Base-by-base conservation (phyloP, 2,329 filamentous ascomycete genomes). In the Diaporthe eres region DNA sequence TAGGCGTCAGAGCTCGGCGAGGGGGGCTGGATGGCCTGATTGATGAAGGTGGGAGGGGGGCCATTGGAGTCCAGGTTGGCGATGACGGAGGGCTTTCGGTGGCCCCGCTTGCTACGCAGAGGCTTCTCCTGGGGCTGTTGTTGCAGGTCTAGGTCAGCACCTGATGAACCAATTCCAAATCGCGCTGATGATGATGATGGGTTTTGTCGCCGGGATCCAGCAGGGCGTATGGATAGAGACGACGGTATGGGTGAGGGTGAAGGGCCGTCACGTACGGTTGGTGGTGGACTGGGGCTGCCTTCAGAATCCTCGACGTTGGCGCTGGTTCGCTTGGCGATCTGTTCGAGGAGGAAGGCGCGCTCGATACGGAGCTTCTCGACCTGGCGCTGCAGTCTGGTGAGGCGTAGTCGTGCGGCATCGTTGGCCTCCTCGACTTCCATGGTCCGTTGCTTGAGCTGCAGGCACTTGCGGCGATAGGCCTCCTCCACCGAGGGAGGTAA, bases 401-500 rank as follows among this genome's bases (percentile, higher is more conserved):
- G 94, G 71, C 95, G 94, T 72, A 95, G 87, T 72, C 95, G 92
- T 63, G 95, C 93, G 75, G 94, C 91, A 80, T 98, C 95, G 84
- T 98, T 98, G 82, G 95, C 93, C 76, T 95, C 92, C 83, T 98
- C 96, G 80, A 98, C 95, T 83, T 98, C 96, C 83, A 93, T 94
- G 78, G 97, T 94, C 77, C 97, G 94, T 80, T 95, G 94, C 86
- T 97, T 97, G 31, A 99, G 91, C 80, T 97, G 94, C 82, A 98
- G 95, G 85, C 96, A 98, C 91, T 99, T 98, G 78, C 95, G 92
- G 81, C 97, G 95, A 86, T 98, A 99, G 70, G 96, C 96, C 83
- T 96, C 94, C 85, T 99, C 96, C 78, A 98, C 95, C 22, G 95
- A 98, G 22, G 97, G 96, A 28, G 96, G 95, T 5, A 94, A 88